Evolutionary conservation across 2,329 filamentous ascomycete species (phyloP).

Genomic region (Colletotrichum caudatum): DNA sequence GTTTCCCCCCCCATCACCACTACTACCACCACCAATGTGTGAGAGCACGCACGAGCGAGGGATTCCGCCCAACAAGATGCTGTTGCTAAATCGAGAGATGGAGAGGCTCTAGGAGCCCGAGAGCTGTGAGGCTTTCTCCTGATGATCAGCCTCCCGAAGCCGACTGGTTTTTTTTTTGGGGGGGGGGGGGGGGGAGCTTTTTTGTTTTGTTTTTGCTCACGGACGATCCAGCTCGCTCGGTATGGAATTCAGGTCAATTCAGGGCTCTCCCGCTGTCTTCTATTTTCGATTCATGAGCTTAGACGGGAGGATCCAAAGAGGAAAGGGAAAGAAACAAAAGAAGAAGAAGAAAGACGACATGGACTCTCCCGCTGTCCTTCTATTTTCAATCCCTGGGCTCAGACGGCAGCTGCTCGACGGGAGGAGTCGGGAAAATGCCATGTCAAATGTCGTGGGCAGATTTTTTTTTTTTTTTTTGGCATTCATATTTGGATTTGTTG

Average conservation of each 20-base stretch:
- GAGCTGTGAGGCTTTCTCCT: not conserved
- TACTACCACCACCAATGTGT: not conserved
- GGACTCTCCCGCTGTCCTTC: conserved; percentile 29
- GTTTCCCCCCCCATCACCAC: not conserved
- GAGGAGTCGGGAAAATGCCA: conserved; percentile 12
- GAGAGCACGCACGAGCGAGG: conserved; percentile 25
- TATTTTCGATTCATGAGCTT: conserved; percentile 25
- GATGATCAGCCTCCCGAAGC: conserved; percentile 28
- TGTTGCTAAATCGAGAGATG: conserved; percentile 24
- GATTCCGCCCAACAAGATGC: not conserved
- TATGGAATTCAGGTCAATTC: conserved; percentile 38
- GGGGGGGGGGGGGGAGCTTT: too few relatives aligned
- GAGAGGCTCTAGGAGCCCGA: conserved; percentile 1
- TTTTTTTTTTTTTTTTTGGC: not conserved
- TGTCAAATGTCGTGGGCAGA: conserved; percentile 3
- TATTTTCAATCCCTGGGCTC: conserved; percentile 32
- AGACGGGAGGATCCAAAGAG: too few relatives aligned
- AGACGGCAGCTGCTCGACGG: conserved; percentile 8
- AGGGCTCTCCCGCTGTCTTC: conserved; percentile 32
- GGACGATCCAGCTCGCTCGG: conserved; percentile 23
- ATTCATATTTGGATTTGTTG: not conserved
- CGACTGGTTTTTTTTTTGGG: too few relatives aligned
- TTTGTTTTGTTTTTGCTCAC: conserved; percentile 13
- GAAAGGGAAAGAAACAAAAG: too few relatives aligned
- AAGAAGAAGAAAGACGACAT: too few relatives aligned